phyloP scores from a whole-genome alignment of 1,284 basidiomycete species.

The Cutaneotrichosporon arboriforme region DNA sequence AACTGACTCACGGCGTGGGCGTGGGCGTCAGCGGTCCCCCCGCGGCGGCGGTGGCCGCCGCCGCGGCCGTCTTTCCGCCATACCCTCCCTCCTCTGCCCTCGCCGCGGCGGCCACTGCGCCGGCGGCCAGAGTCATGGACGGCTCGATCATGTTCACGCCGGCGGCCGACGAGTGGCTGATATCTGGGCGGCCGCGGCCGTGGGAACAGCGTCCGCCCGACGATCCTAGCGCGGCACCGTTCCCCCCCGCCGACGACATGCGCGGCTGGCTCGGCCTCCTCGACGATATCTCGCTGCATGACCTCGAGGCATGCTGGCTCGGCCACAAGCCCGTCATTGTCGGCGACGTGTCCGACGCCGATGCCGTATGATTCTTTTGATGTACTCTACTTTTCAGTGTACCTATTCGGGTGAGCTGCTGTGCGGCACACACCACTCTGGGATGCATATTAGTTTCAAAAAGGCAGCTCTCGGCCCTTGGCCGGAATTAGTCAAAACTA shows the following conservation, averaged over 20 bases:
- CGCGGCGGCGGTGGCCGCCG: no score
- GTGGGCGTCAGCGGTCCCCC: no score
- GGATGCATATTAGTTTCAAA: no score
- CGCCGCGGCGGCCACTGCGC: background rate
- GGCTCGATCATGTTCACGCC: conserved; percentile 12
- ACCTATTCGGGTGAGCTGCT: no score
- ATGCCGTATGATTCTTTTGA: no score
- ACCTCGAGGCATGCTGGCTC: background rate
- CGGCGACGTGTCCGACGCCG: no score
- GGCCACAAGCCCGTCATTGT: background rate
- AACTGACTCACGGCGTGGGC: background rate
- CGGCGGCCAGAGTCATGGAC: background rate
- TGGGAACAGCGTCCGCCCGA: conserved; percentile 17
- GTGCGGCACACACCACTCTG: no score
- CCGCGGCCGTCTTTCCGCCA: no score
- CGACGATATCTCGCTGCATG: conserved; percentile 6
- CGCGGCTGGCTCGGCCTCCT: conserved; percentile 14
- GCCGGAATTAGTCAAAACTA: no score
- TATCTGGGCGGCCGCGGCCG: background rate
- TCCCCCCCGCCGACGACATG: conserved; percentile 19
- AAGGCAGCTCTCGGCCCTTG: no score
- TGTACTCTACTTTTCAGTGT: no score
- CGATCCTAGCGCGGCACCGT: conserved; percentile 16
- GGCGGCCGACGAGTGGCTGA: conserved; percentile 2
- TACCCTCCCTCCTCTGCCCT: background rate